A percentile compares a stretch with the other conserved stretches of the same genome.
Evolutionary conservation across 805 yeast species (phyloP).

Genomic region (Isabelozyma gotoi): DNA sequence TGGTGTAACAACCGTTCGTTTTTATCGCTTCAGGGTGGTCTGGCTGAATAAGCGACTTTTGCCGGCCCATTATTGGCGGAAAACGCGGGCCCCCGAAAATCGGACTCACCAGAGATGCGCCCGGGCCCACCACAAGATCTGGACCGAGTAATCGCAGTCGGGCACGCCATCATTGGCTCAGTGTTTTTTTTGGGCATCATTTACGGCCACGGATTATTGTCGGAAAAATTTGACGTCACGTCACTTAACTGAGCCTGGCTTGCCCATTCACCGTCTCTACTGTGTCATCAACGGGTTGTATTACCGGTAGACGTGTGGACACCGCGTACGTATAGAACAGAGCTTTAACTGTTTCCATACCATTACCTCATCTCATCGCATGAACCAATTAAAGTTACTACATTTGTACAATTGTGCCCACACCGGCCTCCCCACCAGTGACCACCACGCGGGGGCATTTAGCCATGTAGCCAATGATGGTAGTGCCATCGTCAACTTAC

Average conservation of each 20-base stretch:
- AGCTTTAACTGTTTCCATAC: too few relatives aligned
- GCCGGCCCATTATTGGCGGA: neutral
- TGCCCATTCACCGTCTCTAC: too few relatives aligned
- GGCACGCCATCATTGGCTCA: neutral
- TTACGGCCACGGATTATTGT: too few relatives aligned
- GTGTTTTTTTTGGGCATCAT: too few relatives aligned
- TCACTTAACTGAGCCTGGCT: too few relatives aligned
- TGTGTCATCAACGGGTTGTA: too few relatives aligned
- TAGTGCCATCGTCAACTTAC: slow-evolving; percentile 24
- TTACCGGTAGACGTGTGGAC: too few relatives aligned
- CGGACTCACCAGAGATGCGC: too few relatives aligned
- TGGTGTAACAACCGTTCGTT: neutral
- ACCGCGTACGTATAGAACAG: too few relatives aligned
- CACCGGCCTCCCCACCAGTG: slow-evolving; percentile 23
- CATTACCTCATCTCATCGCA: too few relatives aligned
- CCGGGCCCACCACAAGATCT: neutral
- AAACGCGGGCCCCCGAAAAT: neutral
- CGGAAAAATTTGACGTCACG: too few relatives aligned
- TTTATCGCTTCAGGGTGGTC: neutral
- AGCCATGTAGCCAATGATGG: slow-evolving; percentile 15
- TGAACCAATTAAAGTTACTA: slow-evolving; percentile 12
- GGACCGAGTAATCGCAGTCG: neutral
- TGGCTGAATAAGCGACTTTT: neutral
- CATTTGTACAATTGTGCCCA: slow-evolving; percentile 34
- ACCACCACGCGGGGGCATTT: slow-evolving; percentile 21